Evolutionary conservation across 371 early-diverging fungal species (phyloP), one percentile per base, ranked within the genome.

Genomic region (Circinella minor): DNA sequence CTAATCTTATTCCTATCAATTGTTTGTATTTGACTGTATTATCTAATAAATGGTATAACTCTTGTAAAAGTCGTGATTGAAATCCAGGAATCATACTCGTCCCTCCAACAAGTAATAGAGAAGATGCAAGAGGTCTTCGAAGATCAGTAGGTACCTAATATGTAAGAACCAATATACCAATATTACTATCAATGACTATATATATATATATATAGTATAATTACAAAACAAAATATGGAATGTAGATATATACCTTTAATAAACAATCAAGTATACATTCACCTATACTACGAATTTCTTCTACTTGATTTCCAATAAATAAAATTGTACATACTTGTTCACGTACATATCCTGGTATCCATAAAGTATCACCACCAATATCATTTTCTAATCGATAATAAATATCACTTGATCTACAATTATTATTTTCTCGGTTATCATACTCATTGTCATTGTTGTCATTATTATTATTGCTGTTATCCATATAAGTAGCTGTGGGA

Each of bases 281-380:
- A 18, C 83, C 83, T 20, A 92, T 61, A 55, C 83, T 82, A 36
- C 77, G 70, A 11, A 84, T 76, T 17, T 89, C 88, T 54, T 86
- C 88, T 3, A 17, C 48, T 27, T 46, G 27, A 71, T 93, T 91
- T 4, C 93, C 93, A 34, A 84, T 85, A 74, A 93, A 89, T 60
- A 94, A 71, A 1, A 91, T 82, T 65, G 94, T 94, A 9, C 88
- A 81, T 0, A 91, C 90, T 14, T 91, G 84, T 65, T 91, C 94
- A 0, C 93, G 81, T 14, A 94, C 82, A 94, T 94, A 94, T 0
- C 90, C 88, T 13, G 95, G 95, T 13, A 94, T 73, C 7, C 63
- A 73, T 62, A 91, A 65, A n/a, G 75, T 79, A 36, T 55, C 74
- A 27, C 57, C 57, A 10, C 57, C 57, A 57, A 57, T 57, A 57